Evolutionary conservation across 495 filamentous ascomycete species (phyloP).

Genomic region (Echria macrotheca): DNA sequence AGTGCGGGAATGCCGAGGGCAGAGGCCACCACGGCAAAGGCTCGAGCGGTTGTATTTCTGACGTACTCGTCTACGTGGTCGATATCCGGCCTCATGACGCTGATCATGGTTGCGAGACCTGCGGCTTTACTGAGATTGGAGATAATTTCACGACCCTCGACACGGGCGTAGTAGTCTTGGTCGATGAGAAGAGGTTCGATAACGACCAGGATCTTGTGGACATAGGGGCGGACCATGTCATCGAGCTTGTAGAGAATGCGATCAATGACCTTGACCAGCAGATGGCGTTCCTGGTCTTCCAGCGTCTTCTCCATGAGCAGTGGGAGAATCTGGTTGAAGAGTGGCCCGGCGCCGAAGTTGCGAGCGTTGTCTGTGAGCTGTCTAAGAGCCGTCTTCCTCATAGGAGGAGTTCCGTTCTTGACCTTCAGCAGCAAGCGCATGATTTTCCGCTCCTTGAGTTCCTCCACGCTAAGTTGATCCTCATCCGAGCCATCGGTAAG

Average conservation of each 20-base stretch:
- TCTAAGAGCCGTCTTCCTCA: slow-evolving; percentile 98
- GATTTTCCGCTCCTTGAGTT: slow-evolving; percentile 97
- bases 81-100: slow-evolving; percentile 97
- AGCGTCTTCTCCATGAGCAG: slow-evolving; percentile 97
- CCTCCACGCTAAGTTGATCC: slow-evolving; percentile 83
- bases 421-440: slow-evolving; percentile 96
- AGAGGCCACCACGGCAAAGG: slow-evolving; percentile 95
- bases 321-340: slow-evolving; percentile 97
- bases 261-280: slow-evolving; percentile 98
- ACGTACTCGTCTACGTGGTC: slow-evolving; percentile 99
- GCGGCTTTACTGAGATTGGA: slow-evolving; percentile 96
- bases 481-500: slow-evolving; percentile 94
- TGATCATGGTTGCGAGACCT: slow-evolving; percentile 98
- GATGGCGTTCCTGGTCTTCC: slow-evolving; percentile 96
- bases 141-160: slow-evolving; percentile 98
- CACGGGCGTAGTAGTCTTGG: slow-evolving; percentile 98
- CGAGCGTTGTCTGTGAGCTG: slow-evolving; percentile 97
- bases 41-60: slow-evolving; percentile 96
- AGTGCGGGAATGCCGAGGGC: slow-evolving; percentile 94
- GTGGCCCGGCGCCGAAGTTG: slow-evolving; percentile 88
- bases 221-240: slow-evolving; percentile 91
- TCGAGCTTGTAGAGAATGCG: slow-evolving; percentile 98
- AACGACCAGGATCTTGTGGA: slow-evolving; percentile 97
- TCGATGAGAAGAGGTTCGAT: slow-evolving; percentile 98
- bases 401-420: slow-evolving; percentile 98